phyloP scores from a whole-genome alignment of 2,329 filamentous ascomycete species.

The Colletotrichum lindemuthianum region DNA sequence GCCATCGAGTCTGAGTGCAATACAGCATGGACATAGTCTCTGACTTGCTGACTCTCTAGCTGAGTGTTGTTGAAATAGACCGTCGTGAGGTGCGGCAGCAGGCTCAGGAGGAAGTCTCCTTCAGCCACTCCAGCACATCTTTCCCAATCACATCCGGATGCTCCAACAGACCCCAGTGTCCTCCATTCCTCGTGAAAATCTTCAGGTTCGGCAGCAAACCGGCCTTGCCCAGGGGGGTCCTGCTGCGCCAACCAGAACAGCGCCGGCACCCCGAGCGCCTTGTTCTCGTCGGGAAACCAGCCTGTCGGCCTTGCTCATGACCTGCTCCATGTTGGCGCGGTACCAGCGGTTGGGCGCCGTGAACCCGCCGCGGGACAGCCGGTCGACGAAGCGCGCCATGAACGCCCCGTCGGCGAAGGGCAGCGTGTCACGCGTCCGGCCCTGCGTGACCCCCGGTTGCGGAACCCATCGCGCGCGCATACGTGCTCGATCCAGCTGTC shows the following conservation, averaged over 20 bases:
- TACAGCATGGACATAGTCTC: no score
- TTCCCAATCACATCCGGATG: constrained; percentile 41
- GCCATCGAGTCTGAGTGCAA: no score
- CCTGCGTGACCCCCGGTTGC: constrained; percentile 39
- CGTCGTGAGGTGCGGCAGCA: no score
- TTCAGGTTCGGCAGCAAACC: constrained; percentile 42
- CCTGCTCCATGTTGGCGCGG: constrained; percentile 33
- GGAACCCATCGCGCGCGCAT: constrained; percentile 48
- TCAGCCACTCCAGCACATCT: constrained; percentile 38
- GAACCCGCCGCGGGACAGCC: constrained; percentile 41
- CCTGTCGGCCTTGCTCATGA: constrained; percentile 40
- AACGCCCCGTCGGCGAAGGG: constrained; percentile 41
- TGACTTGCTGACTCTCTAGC: no score
- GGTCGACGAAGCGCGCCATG: constrained; percentile 41
- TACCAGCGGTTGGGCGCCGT: constrained; percentile 44
- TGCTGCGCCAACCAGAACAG: constrained; percentile 41
- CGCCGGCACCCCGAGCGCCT: constrained; percentile 40
- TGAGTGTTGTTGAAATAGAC: no score
- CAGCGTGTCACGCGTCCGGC: constrained; percentile 38
- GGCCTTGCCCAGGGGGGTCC: constrained; percentile 41
- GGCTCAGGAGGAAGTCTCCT: constrained; percentile 13
- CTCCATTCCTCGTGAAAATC: constrained; percentile 39
- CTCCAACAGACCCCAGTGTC: constrained; percentile 46
- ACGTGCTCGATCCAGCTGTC: constrained; percentile 47
- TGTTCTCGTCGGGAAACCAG: constrained; percentile 30